phyloP scores from a whole-genome alignment of 495 filamentous ascomycete genomes.

The Aspergillus sclerotiicarbonarius region DNA sequence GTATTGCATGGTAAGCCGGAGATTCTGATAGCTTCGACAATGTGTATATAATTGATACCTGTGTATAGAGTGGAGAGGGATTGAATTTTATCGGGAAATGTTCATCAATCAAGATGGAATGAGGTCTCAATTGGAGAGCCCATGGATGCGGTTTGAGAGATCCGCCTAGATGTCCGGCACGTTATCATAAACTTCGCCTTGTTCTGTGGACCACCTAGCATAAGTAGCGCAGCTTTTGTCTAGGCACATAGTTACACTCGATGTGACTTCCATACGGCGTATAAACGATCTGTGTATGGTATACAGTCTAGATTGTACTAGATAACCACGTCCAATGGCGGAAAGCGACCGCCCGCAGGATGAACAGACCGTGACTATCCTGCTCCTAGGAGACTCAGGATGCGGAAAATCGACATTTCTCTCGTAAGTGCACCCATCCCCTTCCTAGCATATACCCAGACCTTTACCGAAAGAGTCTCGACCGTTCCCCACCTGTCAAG shows the following conservation, averaged over 20 bases:
- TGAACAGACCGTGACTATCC: constrained; percentile 54
- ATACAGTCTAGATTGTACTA: not conserved
- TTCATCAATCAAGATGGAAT: not conserved
- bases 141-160: not conserved
- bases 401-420: constrained; percentile 88
- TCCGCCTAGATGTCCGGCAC: not conserved
- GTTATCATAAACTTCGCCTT: no score
- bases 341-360: constrained; percentile 13
- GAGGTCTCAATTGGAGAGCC: not conserved
- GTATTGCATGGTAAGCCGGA: not conserved
- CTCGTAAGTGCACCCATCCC: constrained; percentile 59
- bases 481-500: not conserved
- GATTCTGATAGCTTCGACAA: not conserved
- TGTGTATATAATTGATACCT: no score
- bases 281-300: not conserved
- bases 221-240: not conserved
- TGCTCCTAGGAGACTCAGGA: constrained; percentile 75
- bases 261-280: not conserved
- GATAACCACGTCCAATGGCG: constrained; percentile 4
- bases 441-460: not conserved
- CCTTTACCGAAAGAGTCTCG: not conserved
- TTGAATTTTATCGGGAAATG: no score
- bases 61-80: no score
- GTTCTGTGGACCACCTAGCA: no score
- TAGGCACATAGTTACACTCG: not conserved